Percentiles rank a stretch among this genome's conserved stretches.
Conservation (phyloP, 352 stramenopile genomes). For the Pythium apleroticum region DNA sequence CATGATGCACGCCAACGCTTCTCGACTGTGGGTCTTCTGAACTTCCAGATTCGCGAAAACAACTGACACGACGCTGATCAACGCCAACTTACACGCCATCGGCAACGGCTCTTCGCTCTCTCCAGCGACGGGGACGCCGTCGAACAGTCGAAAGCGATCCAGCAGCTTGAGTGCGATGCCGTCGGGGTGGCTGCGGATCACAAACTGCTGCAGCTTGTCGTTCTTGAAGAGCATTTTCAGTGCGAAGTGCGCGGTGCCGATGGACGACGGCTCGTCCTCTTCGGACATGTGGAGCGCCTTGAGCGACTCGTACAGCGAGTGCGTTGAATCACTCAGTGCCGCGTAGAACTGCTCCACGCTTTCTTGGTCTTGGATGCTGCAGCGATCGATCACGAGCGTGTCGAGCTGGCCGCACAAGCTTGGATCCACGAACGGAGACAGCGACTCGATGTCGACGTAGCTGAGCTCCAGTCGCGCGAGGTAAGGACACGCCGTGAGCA, state of each 20-base stretch:
- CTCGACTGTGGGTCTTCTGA: not conserved
- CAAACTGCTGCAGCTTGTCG: conserved; percentile 8
- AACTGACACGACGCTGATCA: conserved; percentile 4
- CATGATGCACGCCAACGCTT: not conserved
- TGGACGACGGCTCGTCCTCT: not conserved
- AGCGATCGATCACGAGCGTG: conserved; percentile 6
- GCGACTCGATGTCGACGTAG: conserved; percentile 1
- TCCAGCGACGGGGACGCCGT: not conserved
- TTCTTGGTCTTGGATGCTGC: not conserved
- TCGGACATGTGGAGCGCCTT: conserved; percentile 12
- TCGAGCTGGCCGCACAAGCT: conserved; percentile 2
- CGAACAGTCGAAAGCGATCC: not conserved
- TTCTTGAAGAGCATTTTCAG: conserved; percentile 17
- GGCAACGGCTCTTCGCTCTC: not conserved
- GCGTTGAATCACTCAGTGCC: conserved; percentile 1
- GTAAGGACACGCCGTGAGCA: conserved; percentile 11
- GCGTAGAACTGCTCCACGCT: conserved; percentile 8
- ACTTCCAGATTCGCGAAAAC: too few species aligned
- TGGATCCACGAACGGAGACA: conserved; percentile 6
- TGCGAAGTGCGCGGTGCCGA: not conserved
- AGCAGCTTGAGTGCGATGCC: conserved; percentile 4
- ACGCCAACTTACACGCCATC: not conserved
- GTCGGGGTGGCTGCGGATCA: not conserved
- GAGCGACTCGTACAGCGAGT: conserved; percentile 4
- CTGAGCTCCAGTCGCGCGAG: conserved; percentile 6